Conservation (phyloP, 1,284 basidiomycete genomes). For the Trichosporon sp. region DNA sequence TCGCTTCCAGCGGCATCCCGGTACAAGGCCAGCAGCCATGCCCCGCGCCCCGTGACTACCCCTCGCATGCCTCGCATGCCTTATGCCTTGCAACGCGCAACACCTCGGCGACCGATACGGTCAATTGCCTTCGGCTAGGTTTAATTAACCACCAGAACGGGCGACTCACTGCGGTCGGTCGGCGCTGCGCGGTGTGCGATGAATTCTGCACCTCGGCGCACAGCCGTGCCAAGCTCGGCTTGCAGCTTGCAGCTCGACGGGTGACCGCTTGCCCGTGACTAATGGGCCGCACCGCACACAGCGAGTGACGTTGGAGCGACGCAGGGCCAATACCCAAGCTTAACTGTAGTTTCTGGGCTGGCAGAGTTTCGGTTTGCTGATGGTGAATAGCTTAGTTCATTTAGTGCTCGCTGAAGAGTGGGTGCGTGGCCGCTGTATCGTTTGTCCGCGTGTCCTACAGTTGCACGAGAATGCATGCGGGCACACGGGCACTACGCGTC, state of each 20-base stretch:
- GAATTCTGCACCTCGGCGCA: background rate
- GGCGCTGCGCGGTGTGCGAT: background rate
- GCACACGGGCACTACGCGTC: too few relatives aligned
- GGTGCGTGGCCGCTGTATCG: background rate
- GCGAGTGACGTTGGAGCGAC: background rate
- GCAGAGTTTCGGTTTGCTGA: background rate
- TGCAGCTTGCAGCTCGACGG: background rate
- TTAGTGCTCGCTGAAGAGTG: conserved; percentile 1
- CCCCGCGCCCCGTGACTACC: background rate
- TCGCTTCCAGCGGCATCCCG: background rate
- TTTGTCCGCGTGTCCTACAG: background rate
- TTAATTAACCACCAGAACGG: background rate
- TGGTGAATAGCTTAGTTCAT: background rate
- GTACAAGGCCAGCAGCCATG: background rate
- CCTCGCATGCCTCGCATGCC: background rate
- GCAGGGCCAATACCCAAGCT: background rate
- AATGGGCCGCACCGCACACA: background rate
- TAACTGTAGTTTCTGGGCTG: background rate
- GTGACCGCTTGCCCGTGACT: background rate
- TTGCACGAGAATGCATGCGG: too few relatives aligned
- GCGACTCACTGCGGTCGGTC: background rate
- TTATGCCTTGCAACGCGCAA: too few relatives aligned
- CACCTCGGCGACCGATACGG: background rate
- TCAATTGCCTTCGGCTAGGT: background rate
- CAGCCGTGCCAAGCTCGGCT: background rate